Evolutionary conservation across 2,329 filamentous ascomycete genomes (phyloP), one percentile per base, ranked within the genome.

Genomic region (Talaromyces sp.): DNA sequence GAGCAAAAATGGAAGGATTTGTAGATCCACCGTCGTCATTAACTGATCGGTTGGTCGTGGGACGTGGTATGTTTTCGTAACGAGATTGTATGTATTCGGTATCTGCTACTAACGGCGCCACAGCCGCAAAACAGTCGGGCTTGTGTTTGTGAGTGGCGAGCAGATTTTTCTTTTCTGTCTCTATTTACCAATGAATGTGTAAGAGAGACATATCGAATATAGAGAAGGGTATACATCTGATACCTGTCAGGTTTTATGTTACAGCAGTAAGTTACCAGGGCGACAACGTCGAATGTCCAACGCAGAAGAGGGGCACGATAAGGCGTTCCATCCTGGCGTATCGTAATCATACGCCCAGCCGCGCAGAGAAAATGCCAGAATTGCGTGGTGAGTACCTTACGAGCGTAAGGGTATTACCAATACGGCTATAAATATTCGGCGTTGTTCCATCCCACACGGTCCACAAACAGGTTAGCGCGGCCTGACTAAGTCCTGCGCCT

Each of bases 401-500:
- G 28, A 11, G 11, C 1, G 39, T 18, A 28, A 21, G 2, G n/a
- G 57, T 59, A 59, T 48, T 59, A 59, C 57, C 7, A 50, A 59
- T 37, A 59, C 31, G 23, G 50, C 28, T 37, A 54, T 28, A 35
- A 35, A 35, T 50, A 28, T 54, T 54, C 50, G 50, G 31, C 16
- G 50, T 21, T 23, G 28, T 54, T 54, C 50, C 50, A 54, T 42
- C 35, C 21, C 37, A 57, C 33, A 40, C 18, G 31, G 54, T n/a
- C 54, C 54, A 57, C 28, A 57, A 57, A 35, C 35, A 4, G 54
- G 2, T 35, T 57, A 57, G 54, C 37, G 35, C 54, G 35, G 37
- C 46, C 46, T 57, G 54, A 57, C 54, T 57, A 57, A 57, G 56
- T 35, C 56, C 56, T 44, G 39, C 37, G 35, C 37, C 37, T 57